These are phyloP conservation scores for Dryadomyces quercus-mongolicae DNA, from an alignment of 2,329 filamentous ascomycete genomes.

Conservation along the genomic window DNA sequence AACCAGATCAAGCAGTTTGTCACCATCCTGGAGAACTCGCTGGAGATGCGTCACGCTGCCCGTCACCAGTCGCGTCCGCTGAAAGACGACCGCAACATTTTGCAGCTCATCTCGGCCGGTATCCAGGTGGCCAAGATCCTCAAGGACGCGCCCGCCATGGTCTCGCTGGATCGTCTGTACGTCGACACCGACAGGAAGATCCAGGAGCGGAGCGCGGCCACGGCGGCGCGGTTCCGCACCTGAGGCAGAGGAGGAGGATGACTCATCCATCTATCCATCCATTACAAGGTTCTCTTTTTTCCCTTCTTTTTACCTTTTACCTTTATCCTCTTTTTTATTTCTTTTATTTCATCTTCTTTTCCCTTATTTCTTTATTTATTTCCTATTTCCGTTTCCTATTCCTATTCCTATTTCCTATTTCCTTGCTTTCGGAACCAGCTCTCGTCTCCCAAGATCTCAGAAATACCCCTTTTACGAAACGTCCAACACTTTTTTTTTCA, in stretches of 20 bases:
- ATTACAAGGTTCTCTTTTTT: too few relatives aligned
- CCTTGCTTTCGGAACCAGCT: not conserved
- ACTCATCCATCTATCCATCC: not conserved
- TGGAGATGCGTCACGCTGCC: slow-evolving; percentile 77
- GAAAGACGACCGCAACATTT: slow-evolving; percentile 80
- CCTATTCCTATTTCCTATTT: not conserved
- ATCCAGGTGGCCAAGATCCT: slow-evolving; percentile 81
- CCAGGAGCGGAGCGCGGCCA: slow-evolving; percentile 45
- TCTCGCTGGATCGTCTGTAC: slow-evolving; percentile 71
- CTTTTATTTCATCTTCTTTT: too few relatives aligned
- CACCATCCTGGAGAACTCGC: slow-evolving; percentile 75
- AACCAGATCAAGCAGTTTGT: slow-evolving; percentile 87
- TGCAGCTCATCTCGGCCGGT: slow-evolving; percentile 77
- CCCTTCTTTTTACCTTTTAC: not conserved
- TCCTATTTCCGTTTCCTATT: not conserved
- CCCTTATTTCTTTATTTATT: not conserved
- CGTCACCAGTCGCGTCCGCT: slow-evolving; percentile 73
- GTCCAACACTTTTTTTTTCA: not conserved
- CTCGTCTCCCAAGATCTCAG: not conserved
- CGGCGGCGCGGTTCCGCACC: slow-evolving; percentile 27
- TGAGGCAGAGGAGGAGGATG: slow-evolving; percentile 11
- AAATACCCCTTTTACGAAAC: not conserved
- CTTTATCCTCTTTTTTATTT: not conserved
- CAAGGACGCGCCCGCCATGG: slow-evolving; percentile 74
- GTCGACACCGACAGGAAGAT: slow-evolving; percentile 71